Evolutionary conservation across 2,329 filamentous ascomycete genomes (phyloP).

Genomic region (Xylariaceae sp.): DNA sequence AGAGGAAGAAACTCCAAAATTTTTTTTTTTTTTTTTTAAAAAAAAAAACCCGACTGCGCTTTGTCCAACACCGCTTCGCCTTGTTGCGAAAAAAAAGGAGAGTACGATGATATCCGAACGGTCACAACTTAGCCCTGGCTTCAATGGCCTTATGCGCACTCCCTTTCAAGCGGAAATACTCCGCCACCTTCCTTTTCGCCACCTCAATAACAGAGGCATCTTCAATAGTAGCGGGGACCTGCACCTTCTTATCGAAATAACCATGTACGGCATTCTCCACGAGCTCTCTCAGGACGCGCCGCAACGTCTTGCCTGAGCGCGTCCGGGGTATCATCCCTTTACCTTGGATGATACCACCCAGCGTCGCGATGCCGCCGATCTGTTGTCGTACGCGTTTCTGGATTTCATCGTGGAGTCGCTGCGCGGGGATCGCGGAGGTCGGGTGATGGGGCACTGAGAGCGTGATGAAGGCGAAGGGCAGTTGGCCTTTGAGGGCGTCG

Average conservation of each 20-base stretch:
- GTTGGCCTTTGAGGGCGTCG: constrained; percentile 79
- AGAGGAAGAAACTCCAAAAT: too few relatives aligned
- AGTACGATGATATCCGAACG: too few relatives aligned
- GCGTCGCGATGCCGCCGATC: constrained; percentile 78
- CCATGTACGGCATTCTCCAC: constrained; percentile 74
- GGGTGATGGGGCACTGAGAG: constrained; percentile 44
- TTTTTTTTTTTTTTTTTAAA: too few relatives aligned
- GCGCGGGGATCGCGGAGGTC: constrained; percentile 44
- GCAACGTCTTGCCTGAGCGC: constrained; percentile 81
- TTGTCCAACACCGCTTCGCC: too few relatives aligned
- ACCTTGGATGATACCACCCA: constrained; percentile 82
- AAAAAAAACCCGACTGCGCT: too few relatives aligned
- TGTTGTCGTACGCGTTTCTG: constrained; percentile 68
- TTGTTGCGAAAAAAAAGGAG: not conserved
- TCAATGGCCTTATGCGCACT: constrained; percentile 41
- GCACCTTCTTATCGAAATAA: constrained; percentile 65
- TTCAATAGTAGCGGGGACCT: constrained; percentile 79
- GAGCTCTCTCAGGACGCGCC: constrained; percentile 74
- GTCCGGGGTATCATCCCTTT: constrained; percentile 88
- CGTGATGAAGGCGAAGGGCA: constrained; percentile 84
- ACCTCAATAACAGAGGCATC: constrained; percentile 69
- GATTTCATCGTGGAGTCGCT: constrained; percentile 52
- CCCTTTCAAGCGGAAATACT: constrained; percentile 63
- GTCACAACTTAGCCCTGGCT: constrained; percentile 45
- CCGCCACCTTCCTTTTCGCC: constrained; percentile 62